Conservation (phyloP, 2,329 filamentous ascomycete genomes). For the Davidsoniella australis region DNA sequence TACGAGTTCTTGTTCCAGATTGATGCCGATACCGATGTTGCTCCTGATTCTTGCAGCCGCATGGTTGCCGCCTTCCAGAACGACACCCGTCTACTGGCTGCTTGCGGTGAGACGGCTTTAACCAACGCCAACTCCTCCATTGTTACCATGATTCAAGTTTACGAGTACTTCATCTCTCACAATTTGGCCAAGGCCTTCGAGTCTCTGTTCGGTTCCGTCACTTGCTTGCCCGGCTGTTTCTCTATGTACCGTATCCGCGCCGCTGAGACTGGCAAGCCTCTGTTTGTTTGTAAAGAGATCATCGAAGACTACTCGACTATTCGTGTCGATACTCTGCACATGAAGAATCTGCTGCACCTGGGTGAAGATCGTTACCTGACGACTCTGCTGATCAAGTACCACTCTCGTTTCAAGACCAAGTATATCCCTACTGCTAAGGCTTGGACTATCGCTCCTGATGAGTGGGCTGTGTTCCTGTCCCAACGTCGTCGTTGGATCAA, state of each 20-base stretch:
- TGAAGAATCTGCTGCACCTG: conserved; percentile 93
- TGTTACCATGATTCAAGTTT: conserved; percentile 98
- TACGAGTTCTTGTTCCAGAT: conserved; percentile 96
- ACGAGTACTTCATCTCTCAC: conserved; percentile 99
- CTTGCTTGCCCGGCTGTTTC: conserved; percentile 96
- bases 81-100: conserved; percentile 82
- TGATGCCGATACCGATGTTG: conserved; percentile 91
- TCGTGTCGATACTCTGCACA: conserved; percentile 92
- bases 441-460: conserved; percentile 93
- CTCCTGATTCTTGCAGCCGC: conserved; percentile 72
- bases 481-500: conserved; percentile 99
- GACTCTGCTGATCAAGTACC: conserved; percentile 80
- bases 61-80: conserved; percentile 83
- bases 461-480: conserved; percentile 85
- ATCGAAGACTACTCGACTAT: conserved; percentile 79
- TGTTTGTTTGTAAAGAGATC: conserved; percentile 88
- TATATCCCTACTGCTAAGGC: conserved; percentile 84
- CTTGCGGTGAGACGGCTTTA: conserved; percentile 86
- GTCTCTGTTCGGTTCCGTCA: conserved; percentile 90
- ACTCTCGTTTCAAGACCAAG: conserved; percentile 94
- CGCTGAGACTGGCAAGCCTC: conserved; percentile 81
- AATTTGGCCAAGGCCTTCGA: conserved; percentile 95
- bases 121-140: conserved; percentile 87
- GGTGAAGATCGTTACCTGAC: conserved; percentile 97
- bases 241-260: conserved; percentile 96